Conservation (phyloP, 2,329 filamentous ascomycete genomes). For the Curvularia verruculosa region DNA sequence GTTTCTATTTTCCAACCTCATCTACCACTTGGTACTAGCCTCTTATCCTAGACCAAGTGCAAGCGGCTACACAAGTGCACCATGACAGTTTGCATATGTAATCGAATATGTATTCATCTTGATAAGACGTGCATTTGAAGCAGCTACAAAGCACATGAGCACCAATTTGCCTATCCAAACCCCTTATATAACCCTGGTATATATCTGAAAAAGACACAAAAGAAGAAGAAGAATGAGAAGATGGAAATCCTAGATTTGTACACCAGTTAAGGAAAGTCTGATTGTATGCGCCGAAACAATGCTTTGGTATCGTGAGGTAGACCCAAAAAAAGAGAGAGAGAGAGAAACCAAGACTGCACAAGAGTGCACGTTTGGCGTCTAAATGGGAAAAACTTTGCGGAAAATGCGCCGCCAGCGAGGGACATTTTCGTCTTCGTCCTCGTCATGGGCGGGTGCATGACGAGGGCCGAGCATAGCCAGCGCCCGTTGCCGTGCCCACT, state of each 20-base stretch:
- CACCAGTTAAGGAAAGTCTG: background rate
- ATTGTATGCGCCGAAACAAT: background rate
- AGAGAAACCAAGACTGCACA: background rate
- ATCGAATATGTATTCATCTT: background rate
- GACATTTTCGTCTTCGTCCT: slow-evolving; percentile 29
- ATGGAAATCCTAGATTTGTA: background rate
- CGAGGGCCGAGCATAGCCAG: slow-evolving; percentile 51
- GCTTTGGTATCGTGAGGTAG: slow-evolving; percentile 8
- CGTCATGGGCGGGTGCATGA: slow-evolving; percentile 26
- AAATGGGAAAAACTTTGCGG: slow-evolving; percentile 44
- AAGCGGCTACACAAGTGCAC: background rate
- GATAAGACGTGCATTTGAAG: background rate
- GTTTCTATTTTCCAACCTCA: background rate
- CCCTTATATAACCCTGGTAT: background rate
- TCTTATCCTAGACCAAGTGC: background rate
- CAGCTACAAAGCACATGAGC: background rate
- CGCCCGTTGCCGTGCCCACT: slow-evolving; percentile 55
- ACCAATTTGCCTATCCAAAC: background rate
- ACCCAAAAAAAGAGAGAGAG: slow-evolving; percentile 1
- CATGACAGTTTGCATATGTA: background rate
- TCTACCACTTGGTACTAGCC: background rate
- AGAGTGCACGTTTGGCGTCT: slow-evolving; percentile 12
- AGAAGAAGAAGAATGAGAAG: too few species aligned
- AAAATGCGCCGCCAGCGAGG: slow-evolving; percentile 39
- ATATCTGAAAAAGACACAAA: background rate